Evolutionary conservation across 2,329 filamentous ascomycete genomes (phyloP), one percentile per base, ranked within the genome.

Genomic region (Fusarium aywerte): DNA sequence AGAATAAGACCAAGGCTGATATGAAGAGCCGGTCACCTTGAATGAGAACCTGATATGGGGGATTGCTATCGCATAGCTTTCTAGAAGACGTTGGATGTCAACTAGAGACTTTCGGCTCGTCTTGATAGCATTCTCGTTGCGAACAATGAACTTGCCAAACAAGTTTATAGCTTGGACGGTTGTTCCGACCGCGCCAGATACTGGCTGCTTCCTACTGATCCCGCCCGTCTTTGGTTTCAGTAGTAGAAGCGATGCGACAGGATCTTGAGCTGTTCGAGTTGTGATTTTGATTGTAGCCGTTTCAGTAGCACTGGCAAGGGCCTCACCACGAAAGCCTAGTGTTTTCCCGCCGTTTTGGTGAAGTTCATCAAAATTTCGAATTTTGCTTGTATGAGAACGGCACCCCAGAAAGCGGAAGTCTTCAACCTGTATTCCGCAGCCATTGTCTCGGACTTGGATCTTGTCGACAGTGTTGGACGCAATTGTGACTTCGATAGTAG

Each of bases 241-340:
- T 7, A 77, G 76, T n/a, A 88, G 75, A 9, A 75, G 73, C 5
- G 80, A 80, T 2, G 87, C 91, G 8, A 90, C 82, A 2, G 83
- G 76, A 62, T 93, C 90, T 4, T 82, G 82, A 31, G 85, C 80
- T 4, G 87, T 87, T 63, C 87, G 85, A 5, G 91, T 93, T 15
- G 83, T 90, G 49, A 93, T 79, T 9, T 78, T 80, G 40, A 93
- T 78, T 5, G 82, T 80, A 35, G 87, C 87, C 58, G 92, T 74
- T 39, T 85, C 82, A 60, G 87, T 89, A 59, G 84, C 83, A 75
- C 87, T 89, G 36, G 90, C 89, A 61, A 95, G 79, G 16, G 91
- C 91, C 73, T 92, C 87, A 20, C 92, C 92, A 33, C 92, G 86
- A 73, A 94, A 95, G 3, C 92, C 92, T n/a, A 94, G 82, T 31